Percentiles rank a stretch among this genome's conserved stretches.
These are phyloP conservation scores for Xylaria sp. DNA, from an alignment of 495 filamentous ascomycete genomes.

Conservation along the genomic window DNA sequence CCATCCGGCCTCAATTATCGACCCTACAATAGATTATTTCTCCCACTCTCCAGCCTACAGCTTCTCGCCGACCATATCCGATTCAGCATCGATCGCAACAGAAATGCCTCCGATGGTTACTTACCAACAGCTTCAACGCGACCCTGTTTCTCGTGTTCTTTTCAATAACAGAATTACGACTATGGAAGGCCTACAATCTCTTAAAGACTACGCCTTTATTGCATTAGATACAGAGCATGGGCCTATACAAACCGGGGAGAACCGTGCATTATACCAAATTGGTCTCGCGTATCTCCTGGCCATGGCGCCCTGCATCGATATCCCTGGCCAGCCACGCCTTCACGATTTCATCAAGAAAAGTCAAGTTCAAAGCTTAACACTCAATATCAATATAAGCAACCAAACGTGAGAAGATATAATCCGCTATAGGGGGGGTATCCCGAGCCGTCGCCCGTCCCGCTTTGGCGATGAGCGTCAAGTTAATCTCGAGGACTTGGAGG, in stretches of 20 bases:
- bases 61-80: not conserved
- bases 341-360: constrained; percentile 6
- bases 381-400: constrained; percentile 11
- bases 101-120: constrained; percentile 13
- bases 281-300: constrained; percentile 21
- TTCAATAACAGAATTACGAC: constrained; percentile 27
- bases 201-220: constrained; percentile 17
- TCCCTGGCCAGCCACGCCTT: constrained; percentile 11
- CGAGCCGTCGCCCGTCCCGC: constrained; percentile 19
- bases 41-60: not conserved
- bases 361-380: constrained; percentile 4
- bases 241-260: constrained; percentile 10
- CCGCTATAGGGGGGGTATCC: constrained; percentile 10
- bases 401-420: constrained; percentile 15
- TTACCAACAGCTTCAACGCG: constrained; percentile 18
- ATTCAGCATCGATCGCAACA: not conserved
- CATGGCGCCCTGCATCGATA: not conserved
- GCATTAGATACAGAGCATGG: constrained; percentile 26
- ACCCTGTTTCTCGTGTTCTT: not conserved
- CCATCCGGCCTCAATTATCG: not conserved
- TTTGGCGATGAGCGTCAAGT: constrained; percentile 22
- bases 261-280: constrained; percentile 21
- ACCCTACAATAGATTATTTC: not conserved
- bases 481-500: constrained; percentile 17
- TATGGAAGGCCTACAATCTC: constrained; percentile 7